Evolutionary conservation across 192 early-diverging fungal species (phyloP), one percentile per base, ranked within the genome.

Genomic region (Rhizoclosmatium globosum): DNA sequence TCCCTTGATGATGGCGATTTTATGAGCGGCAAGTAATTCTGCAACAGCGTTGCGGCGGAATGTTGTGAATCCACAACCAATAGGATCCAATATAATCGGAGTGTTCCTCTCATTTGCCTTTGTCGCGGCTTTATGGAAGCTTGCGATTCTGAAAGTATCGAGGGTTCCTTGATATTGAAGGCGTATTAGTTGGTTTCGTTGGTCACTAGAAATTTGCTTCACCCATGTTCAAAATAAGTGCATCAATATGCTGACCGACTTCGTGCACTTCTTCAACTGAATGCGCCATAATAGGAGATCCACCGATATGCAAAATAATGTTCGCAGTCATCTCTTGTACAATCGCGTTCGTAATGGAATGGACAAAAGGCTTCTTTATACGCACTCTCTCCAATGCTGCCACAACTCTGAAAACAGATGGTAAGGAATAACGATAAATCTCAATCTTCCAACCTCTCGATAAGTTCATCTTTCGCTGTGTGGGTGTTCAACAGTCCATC

Each of bases 241-340:
- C 71, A 31, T 74, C 64, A 11, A 78, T 77, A 47, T 84, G 56
- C 11, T 78, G 47, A 2, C 75, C 80, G 44, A 89, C 76, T 11
- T 85, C 84, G 2, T 59, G 77, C 1, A 92, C 87, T 78, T 96
- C 94, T 21, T 84, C 68, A 17, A 86, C 73, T 0, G 85, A 87
- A 23, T 91, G 89, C 0, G 93, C 91, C 94, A 96, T 96, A 60
- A 95, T 91, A 1, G 94, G 94, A 4, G 92, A 92, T 4, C 89
- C 95, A n/a, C 94, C 94, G 50, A 95, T 59, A 17, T 93, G 93
- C 69, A 96, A 81, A 17, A 92, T 92, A 4, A 91, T 92, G 81
- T 96, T 95, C n/a, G 94, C 95, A 31, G 90, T 93, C 79, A 94
- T 94, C 69, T 95, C 94, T 85, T 94, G 93, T 23, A 94, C 95